These are phyloP conservation scores for Hanseniaspora occidentalis DNA, from an alignment of 805 yeast species.

Conservation along the genomic window DNA sequence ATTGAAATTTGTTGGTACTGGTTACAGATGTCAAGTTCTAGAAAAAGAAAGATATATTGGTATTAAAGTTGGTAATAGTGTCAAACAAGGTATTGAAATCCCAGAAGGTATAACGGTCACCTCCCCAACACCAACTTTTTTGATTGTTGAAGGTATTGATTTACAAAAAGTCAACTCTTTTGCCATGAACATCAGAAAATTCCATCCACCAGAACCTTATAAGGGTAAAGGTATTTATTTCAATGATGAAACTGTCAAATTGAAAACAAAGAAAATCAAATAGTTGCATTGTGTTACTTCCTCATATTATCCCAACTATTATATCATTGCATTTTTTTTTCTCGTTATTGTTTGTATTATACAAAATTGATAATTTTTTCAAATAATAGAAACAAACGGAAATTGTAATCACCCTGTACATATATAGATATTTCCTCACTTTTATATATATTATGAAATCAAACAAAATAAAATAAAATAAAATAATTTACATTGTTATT, in stretches of 20 bases:
- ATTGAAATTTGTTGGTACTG: conserved; percentile 88
- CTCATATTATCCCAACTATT: too few relatives aligned
- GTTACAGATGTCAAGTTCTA: conserved; percentile 81
- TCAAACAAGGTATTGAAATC: conserved; percentile 58
- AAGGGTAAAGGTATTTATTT: conserved; percentile 96
- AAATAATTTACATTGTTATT: too few relatives aligned
- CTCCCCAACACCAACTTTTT: conserved; percentile 75
- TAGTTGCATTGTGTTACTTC: conserved; percentile 24
- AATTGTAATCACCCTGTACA: too few relatives aligned
- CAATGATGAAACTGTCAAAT: conserved; percentile 77
- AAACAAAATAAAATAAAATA: too few relatives aligned
- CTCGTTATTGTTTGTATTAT: too few relatives aligned
- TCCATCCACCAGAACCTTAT: conserved; percentile 95
- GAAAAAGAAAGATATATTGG: conserved; percentile 44
- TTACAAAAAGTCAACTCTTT: conserved; percentile 77
- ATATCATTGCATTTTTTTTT: not conserved
- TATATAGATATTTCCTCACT: too few relatives aligned
- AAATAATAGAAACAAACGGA: too few relatives aligned
- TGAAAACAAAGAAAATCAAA: conserved; percentile 90
- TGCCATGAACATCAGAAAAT: conserved; percentile 77
- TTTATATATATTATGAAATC: too few relatives aligned
- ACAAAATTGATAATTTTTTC: too few relatives aligned
- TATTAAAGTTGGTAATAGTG: conserved; percentile 81
- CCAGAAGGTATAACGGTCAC: conserved; percentile 67
- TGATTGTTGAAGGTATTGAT: conserved; percentile 76